Percentiles rank a stretch among this genome's conserved stretches.
Conservation (phyloP, 1,284 basidiomycete species). For the Neolentinus lepideus region DNA sequence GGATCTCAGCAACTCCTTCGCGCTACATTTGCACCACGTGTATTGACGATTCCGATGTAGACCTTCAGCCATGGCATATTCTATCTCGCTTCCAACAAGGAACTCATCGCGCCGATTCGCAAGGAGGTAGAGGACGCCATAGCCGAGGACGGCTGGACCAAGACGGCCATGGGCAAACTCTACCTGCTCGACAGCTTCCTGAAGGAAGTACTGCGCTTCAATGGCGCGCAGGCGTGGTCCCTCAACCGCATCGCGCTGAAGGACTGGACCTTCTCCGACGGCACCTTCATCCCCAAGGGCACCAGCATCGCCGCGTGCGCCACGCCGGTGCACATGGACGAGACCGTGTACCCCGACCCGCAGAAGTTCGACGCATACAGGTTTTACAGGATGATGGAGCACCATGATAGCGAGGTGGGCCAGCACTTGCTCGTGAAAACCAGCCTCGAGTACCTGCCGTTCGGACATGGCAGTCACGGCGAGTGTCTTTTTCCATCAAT, state of each 20-base stretch:
- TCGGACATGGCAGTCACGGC: conserved; percentile 2
- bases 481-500: conserved; percentile 2
- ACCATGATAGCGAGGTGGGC: conserved; percentile 13
- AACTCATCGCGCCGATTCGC: conserved; percentile 15
- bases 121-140: conserved; percentile 7
- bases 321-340: conserved; percentile 33
- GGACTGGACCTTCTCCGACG: conserved; percentile 31
- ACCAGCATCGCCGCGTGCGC: conserved; percentile 34
- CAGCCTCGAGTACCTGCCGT: background rate
- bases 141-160: conserved; percentile 11
- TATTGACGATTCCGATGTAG: background rate
- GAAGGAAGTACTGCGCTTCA: conserved; percentile 25
- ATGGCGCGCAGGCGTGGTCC: background rate
- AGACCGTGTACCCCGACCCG: conserved; percentile 31
- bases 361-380: conserved; percentile 35
- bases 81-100: conserved; percentile 7
- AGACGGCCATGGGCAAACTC: conserved; percentile 31
- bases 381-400: conserved; percentile 32
- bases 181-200: conserved; percentile 47
- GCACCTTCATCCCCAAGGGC: conserved; percentile 34
- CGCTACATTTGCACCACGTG: background rate
- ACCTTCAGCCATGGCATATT: conserved; percentile 9
- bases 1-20: background rate
- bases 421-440: conserved; percentile 20
- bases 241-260: conserved; percentile 20